Evolutionary conservation across 2,329 filamentous ascomycete genomes (phyloP).

Genomic region (Ilyonectria robusta): DNA sequence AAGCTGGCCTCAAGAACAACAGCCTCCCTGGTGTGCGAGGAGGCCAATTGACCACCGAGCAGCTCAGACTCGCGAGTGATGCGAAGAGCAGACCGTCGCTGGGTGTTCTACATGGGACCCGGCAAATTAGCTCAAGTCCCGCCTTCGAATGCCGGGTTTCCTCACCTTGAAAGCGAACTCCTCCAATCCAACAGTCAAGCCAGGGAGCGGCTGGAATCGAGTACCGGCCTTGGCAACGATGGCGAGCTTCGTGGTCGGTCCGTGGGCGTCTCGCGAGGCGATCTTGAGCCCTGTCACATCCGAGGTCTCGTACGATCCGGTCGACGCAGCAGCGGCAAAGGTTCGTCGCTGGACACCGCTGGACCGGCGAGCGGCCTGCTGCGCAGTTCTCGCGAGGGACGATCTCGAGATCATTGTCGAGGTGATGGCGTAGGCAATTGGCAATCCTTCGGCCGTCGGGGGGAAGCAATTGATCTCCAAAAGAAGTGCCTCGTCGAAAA

Average conservation of each 20-base stretch:
- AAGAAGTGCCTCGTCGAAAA: conserved; percentile 61
- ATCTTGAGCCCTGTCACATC: conserved; percentile 92
- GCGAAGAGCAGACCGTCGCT: conserved; percentile 88
- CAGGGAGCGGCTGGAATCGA: conserved; percentile 90
- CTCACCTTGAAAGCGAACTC: conserved; percentile 96
- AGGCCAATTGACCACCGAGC: conserved; percentile 88
- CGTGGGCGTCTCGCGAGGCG: conserved; percentile 89
- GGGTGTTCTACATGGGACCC: conserved; percentile 76
- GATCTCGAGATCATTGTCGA: conserved; percentile 75
- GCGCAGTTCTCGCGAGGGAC: conserved; percentile 70
- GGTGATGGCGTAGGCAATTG: conserved; percentile 70
- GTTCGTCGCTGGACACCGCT: conserved; percentile 70
- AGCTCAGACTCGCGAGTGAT: conserved; percentile 97
- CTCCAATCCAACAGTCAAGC: conserved; percentile 90
- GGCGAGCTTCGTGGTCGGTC: conserved; percentile 91
- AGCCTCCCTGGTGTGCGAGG: conserved; percentile 94
- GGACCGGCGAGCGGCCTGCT: conserved; percentile 70
- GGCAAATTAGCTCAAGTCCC: conserved; percentile 63
- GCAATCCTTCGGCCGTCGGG: conserved; percentile 61
- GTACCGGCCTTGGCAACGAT: conserved; percentile 95
- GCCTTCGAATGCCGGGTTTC: conserved; percentile 24
- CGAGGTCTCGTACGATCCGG: conserved; percentile 89
- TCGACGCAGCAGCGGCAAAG: conserved; percentile 72
- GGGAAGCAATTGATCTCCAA: conserved; percentile 55
- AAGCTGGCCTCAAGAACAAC: conserved; percentile 95